A percentile compares a stretch with the other conserved stretches of the same genome.
phyloP scores from a whole-genome alignment of 2,329 filamentous ascomycete genomes.

The Fusarium gaditjirri region DNA sequence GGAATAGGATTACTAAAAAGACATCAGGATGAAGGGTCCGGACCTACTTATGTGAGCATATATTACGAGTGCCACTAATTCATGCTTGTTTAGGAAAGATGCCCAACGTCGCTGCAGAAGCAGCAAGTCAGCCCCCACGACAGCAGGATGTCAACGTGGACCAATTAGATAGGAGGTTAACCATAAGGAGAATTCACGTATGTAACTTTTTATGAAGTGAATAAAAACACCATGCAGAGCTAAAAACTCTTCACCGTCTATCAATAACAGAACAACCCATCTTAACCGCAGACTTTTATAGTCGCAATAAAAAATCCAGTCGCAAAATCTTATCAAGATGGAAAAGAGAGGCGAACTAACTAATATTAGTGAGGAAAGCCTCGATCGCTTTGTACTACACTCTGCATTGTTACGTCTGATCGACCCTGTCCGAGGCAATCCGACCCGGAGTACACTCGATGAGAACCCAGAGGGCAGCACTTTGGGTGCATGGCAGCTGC shows the following conservation, averaged over 20 bases:
- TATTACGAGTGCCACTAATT: not conserved
- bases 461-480: not conserved
- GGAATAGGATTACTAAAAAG: too few species aligned
- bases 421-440: slow-evolving; percentile 13
- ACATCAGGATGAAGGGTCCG: too few species aligned
- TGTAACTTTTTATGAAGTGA: not conserved
- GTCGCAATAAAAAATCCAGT: too few species aligned
- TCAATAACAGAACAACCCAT: not conserved
- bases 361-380: not conserved
- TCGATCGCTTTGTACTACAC: slow-evolving; percentile 6
- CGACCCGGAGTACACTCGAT: slow-evolving; percentile 7
- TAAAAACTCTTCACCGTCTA: too few species aligned
- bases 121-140: not conserved
- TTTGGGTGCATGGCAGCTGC: slow-evolving; percentile 15
- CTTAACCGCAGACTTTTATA: not conserved
- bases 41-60: not conserved
- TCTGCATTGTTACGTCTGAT: slow-evolving; percentile 4
- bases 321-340: not conserved
- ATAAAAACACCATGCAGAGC: not conserved
- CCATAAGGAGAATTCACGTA: not conserved
- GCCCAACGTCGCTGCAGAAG: not conserved
- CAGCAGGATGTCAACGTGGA: not conserved
- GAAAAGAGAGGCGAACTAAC: not conserved
- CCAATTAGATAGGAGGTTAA: not conserved
- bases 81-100: not conserved